Base-by-base conservation (phyloP, 345 rosid genomes). In the Litchi chinensis region DNA sequence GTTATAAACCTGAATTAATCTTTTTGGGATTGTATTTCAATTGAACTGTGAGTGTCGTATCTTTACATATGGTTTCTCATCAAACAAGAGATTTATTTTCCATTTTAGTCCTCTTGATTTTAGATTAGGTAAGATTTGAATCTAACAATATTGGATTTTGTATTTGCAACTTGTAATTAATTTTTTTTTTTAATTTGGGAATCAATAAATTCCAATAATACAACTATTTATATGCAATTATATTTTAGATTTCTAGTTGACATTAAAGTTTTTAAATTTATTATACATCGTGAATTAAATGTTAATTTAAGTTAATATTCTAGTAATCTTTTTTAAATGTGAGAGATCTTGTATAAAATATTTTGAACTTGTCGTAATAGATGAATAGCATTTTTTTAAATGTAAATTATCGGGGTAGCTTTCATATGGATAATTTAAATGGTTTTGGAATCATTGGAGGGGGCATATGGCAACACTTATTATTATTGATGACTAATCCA, bases 331-430 rank as follows among this genome's bases (percentile, higher is more conserved):
- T 15, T 41, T 10, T 52, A 65, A 65, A 10, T 26, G 68, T 64
- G 39, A 32, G 9, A 65, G 2, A 65, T 65, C 28, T 26, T 24
- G 12, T 26, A 65, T 65, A n/a, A 65, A 28, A 28, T 11, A 10
- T 12, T 52, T 52, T 50, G 16, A 15, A 50, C 9, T 15, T 50
- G 16, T 50, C 56, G 1, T 10, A 50, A 50, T n/a, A n/a, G n/a
- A n/a, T n/a, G n/a, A n/a, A n/a, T n/a, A n/a, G n/a, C n/a, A n/a
- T n/a, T n/a, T 70, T 50, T 10, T 12, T n/a, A 8, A 0, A 10
- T 28, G 75, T 54, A 32, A 69, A 80, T 62, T 21, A 50, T 62
- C 44, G 21, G 40, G n/a, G 44, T 44, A 46, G 78, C 37, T 73
- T 78, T 72, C 71, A 46, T 44, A 46, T 0, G 22, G 0, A 44